Base-by-base conservation (phyloP, 192 early-diverging fungal species). In the Podila epicladia region DNA sequence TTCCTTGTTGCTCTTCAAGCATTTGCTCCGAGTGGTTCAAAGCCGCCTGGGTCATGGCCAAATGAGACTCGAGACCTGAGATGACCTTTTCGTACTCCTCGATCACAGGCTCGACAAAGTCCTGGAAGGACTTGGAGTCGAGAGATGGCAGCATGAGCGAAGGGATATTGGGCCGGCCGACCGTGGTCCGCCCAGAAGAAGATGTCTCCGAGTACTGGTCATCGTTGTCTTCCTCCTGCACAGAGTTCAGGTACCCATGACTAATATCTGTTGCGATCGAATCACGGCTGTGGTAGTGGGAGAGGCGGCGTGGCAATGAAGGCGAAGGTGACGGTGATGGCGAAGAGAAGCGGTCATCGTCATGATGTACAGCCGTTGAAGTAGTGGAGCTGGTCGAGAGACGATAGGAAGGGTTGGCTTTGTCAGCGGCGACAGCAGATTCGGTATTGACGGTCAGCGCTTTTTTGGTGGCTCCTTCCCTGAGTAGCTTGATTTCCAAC, bases 21-120 rank as follows among this genome's bases (percentile, higher is more conserved):
- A 87, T 83, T 35, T 83, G 71, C 28, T 88, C 85, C 29, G 90
- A 86, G 15, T 86, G 87, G 35, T 84, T 88, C 51, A 94, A 49
- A 8, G 88, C 83, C 22, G 91, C 90, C 32, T 85, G 85, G 4
- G 89, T 78, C 61, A 88, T 68, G n/a, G 82, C 74, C 37, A 94
- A 72, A 63, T 94, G 87, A 15, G 72, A 83, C 64, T 94, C 92
- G 17, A 94, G 80, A 8, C 72, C 76, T 9, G 89, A 85, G 24
- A 93, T 87, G 61, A 85, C 88, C 61, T 86, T 88, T 70, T 92
- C 90, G 74, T 93, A 92, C 64, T 93, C 93, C 59, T 91, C 87
- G 68, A 94, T 87, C 5, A 94, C 87, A n/a, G 92, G 86, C 79
- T 88, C 83, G 63, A 94, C 87, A 71, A 89, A 70, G 68, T 91